phyloP scores from a whole-genome alignment of 1,139 yeast genomes.

The Geotrichum europaeum region DNA sequence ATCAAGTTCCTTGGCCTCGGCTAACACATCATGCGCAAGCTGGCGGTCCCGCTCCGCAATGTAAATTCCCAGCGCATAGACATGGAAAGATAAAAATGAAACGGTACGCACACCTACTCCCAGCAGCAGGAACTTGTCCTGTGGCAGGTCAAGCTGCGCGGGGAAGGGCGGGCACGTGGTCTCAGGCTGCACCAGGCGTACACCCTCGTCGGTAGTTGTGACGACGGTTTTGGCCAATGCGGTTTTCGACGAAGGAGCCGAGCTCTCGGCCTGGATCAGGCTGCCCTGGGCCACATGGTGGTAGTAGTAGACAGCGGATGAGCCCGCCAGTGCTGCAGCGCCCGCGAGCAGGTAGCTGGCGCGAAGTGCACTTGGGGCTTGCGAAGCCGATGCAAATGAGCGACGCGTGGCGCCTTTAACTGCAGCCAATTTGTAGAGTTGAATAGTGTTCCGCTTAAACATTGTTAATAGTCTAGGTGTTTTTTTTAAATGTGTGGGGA shows the following conservation, averaged over 20 bases:
- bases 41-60: constrained; percentile 53
- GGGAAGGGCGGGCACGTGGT: constrained; percentile 19
- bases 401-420: neutral
- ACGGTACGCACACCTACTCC: constrained; percentile 82
- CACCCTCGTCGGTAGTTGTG: constrained; percentile 10
- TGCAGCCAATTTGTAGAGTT: neutral
- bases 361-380: neutral
- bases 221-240: neutral
- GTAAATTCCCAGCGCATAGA: constrained; percentile 81
- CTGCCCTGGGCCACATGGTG: neutral
- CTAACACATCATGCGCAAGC: constrained; percentile 43
- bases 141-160: constrained; percentile 1
- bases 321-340: neutral
- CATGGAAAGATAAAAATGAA: constrained; percentile 75
- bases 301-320: neutral
- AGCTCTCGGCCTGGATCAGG: neutral
- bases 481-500: neutral
- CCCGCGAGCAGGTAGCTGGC: neutral
- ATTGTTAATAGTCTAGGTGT: neutral
- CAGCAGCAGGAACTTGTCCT: constrained; percentile 43
- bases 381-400: neutral
- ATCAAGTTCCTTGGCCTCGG: constrained; percentile 26
- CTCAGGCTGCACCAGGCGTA: constrained; percentile 15
- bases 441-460: neutral
- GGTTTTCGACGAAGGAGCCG: neutral